Percentiles rank a stretch among this genome's conserved stretches.
These are phyloP conservation scores for Neurospora sp. DNA, from an alignment of 495 filamentous ascomycete species.

Conservation along the genomic window DNA sequence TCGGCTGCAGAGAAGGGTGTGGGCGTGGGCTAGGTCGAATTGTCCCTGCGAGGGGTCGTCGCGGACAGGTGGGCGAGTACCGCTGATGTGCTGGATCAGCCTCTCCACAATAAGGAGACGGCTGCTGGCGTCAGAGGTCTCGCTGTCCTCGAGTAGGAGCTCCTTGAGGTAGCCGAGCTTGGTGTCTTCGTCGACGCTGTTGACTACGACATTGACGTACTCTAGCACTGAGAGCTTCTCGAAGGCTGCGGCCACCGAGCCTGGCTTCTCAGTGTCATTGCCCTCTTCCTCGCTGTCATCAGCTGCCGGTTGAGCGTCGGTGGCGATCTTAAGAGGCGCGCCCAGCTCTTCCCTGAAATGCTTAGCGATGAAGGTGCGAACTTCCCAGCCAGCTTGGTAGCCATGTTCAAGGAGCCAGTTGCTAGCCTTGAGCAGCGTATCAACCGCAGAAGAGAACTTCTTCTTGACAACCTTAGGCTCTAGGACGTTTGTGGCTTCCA, in stretches of 20 bases:
- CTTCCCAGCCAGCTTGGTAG: constrained; percentile 26
- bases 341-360: constrained; percentile 14
- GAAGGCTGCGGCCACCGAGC: background rate
- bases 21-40: constrained; percentile 23
- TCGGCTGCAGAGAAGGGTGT: constrained; percentile 17
- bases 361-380: constrained; percentile 27
- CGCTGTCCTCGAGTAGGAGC: constrained; percentile 6
- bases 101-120: constrained; percentile 16
- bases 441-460: background rate
- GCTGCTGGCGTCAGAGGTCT: background rate
- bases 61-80: constrained; percentile 5
- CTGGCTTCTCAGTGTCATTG: background rate
- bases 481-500: constrained; percentile 12
- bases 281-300: background rate
- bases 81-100: constrained; percentile 16
- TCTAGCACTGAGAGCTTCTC: constrained; percentile 10
- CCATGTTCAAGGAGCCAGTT: constrained; percentile 17
- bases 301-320: background rate
- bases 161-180: constrained; percentile 18
- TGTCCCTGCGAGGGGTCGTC: background rate
- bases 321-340: constrained; percentile 11
- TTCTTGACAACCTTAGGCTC: constrained; percentile 5
- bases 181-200: constrained; percentile 11
- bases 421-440: constrained; percentile 19
- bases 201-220: constrained; percentile 17